Conservation (phyloP, 352 stramenopile species). For the Pythium phragmiticola region DNA sequence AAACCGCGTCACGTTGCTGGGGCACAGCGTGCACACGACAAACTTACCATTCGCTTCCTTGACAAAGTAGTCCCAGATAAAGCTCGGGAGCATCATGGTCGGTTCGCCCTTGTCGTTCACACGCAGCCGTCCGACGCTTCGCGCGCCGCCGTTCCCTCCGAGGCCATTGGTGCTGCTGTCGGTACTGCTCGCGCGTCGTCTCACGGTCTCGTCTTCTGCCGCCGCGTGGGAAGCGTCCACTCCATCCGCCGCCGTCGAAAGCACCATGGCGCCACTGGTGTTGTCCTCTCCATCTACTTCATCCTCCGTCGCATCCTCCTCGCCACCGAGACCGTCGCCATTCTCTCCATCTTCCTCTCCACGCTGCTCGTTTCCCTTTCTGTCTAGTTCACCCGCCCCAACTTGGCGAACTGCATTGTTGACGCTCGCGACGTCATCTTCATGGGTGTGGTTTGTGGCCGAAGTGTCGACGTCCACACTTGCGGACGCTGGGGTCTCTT, state of each 20-base stretch:
- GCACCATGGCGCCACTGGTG: neutral
- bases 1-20: slow-evolving; percentile 65
- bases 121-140: slow-evolving; percentile 22
- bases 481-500: neutral
- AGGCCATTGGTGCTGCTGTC: slow-evolving; percentile 1
- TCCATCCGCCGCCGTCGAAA: neutral
- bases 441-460: neutral
- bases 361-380: neutral
- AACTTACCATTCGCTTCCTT: slow-evolving; percentile 77
- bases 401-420: neutral
- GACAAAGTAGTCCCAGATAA: slow-evolving; percentile 87
- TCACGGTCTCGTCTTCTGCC: neutral
- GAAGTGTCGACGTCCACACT: slow-evolving; percentile 4
- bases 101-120: slow-evolving; percentile 56
- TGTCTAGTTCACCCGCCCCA: neutral
- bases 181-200: slow-evolving; percentile 10
- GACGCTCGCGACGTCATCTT: slow-evolving; percentile 14
- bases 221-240: neutral
- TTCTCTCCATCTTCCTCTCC: neutral
- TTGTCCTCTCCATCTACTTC: neutral
- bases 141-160: neutral
- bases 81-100: slow-evolving; percentile 67
- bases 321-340: neutral
- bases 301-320: neutral
- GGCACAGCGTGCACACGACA: slow-evolving; percentile 74